These are phyloP conservation scores for Pestalotiopsis sp. DNA, from an alignment of 2,329 filamentous ascomycete species.

Conservation along the genomic window DNA sequence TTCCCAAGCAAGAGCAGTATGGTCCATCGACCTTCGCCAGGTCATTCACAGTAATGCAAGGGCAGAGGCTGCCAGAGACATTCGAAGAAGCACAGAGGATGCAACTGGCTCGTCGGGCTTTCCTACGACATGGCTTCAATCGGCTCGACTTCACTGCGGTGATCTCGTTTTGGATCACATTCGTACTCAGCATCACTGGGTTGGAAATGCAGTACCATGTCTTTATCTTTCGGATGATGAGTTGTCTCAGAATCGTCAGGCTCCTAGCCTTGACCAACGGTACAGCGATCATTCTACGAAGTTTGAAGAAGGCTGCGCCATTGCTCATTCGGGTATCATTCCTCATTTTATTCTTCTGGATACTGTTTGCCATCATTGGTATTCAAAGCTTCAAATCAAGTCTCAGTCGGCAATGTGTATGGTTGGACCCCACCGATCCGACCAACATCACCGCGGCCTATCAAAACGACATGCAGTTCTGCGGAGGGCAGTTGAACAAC, in stretches of 20 bases:
- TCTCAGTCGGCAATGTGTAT: conserved; percentile 75
- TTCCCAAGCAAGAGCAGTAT: conserved; percentile 46
- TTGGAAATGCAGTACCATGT: conserved; percentile 72
- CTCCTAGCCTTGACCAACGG: conserved; percentile 91
- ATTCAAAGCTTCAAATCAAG: conserved; percentile 95
- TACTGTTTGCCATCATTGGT: conserved; percentile 94
- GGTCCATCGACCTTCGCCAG: conserved; percentile 70
- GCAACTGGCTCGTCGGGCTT: conserved; percentile 87
- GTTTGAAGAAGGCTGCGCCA: conserved; percentile 93
- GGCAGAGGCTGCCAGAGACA: conserved; percentile 61
- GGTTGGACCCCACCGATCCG: conserved; percentile 67
- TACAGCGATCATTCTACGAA: conserved; percentile 91
- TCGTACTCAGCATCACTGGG: conserved; percentile 70
- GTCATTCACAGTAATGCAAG: conserved; percentile 77
- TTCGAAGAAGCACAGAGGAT: conserved; percentile 78
- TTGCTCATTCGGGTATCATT: conserved; percentile 92
- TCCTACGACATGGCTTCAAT: conserved; percentile 94
- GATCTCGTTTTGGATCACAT: conserved; percentile 92
- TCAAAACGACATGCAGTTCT: conserved; percentile 73
- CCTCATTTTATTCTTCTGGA: conserved; percentile 95
- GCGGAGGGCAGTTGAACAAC: conserved; percentile 77
- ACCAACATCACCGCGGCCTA: conserved; percentile 58
- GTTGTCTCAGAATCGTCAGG: conserved; percentile 88
- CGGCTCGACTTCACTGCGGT: conserved; percentile 93
- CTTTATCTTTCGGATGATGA: conserved; percentile 95